Conservation (phyloP, 345 rosid genomes). For the Reutealis trisperma region DNA sequence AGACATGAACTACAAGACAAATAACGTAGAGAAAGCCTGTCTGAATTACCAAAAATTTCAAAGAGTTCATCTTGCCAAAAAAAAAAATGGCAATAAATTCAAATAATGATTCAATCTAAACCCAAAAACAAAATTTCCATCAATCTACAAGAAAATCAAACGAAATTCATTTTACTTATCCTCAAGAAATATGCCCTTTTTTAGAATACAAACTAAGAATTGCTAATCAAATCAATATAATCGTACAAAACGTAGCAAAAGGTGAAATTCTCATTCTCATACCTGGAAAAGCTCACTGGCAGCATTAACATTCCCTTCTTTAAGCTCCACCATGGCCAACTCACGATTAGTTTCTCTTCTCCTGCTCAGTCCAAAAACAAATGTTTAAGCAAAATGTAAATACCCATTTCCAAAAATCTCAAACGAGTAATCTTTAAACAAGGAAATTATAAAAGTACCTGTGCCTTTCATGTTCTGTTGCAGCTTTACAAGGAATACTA, state of each 20-base stretch:
- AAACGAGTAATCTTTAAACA: neutral
- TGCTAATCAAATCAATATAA: neutral
- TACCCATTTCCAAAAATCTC: neutral
- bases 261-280: neutral
- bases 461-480: slow-evolving; percentile 65
- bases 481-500: slow-evolving; percentile 71
- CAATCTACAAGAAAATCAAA: neutral
- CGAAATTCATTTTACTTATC: no score
- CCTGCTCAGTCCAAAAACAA: slow-evolving; percentile 31
- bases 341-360: slow-evolving; percentile 60
- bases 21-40: neutral
- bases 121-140: neutral
- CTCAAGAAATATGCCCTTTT: neutral
- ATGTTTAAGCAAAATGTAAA: neutral
- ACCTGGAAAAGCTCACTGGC: slow-evolving; percentile 88
- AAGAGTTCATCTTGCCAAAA: neutral
- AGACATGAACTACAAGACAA: neutral
- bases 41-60: neutral
- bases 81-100: neutral
- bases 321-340: slow-evolving; percentile 68
- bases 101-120: neutral
- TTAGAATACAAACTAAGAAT: neutral
- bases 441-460: slow-evolving; percentile 36
- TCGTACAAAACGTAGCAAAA: neutral
- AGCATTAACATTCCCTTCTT: slow-evolving; percentile 68